Base-by-base conservation (phyloP, 1,284 basidiomycete genomes). In the Cryptococcus sp. region DNA sequence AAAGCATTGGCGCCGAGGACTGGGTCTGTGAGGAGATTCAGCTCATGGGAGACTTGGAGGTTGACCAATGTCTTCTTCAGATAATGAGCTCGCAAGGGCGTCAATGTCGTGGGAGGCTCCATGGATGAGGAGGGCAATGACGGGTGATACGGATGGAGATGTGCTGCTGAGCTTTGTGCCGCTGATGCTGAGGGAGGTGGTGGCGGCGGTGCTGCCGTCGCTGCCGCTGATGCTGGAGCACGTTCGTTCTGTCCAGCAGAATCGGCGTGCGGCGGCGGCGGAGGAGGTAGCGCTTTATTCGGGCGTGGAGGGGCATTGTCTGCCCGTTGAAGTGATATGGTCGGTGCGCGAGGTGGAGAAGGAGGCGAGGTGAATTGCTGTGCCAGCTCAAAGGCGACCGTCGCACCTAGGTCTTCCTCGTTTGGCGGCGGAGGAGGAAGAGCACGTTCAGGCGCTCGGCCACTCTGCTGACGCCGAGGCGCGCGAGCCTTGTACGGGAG, bases 1-100 rank as follows among this genome's bases (percentile, higher is more conserved):
- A 96, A 83, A 0, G 90, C 85, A 48, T 89, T 89, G 19, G 86
- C 79, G 59, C 85, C 85, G 77, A 56, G 85, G 54, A 61, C 63
- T 1, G 82, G 84, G 51, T 81, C 73, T 5, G 86, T 85, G 65
- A 94, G 83, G 43, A 83, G 81, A 60, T 85, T 82, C 55, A 96
- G 83, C 77, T 98, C 94, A 40, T 82, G 81, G 63, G 82, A 79
- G 64, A 95, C 87, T 76, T 97, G 88, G 46, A 96, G 85, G 65
- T 89, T 86, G 47, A 98, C 85, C 54, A 97, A 86, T n/a, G 89
- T 84, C 78, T 95, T 94, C 81, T 96, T 97, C 73, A 97, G 88
- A 77, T 97, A 97, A 73, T 97, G 93, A 1, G 92, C 91, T 42
- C 92, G 86, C 30, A 93, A 79, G 5, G 93, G 90, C 0, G 90